Conservation (phyloP, 768 basidiomycete species). For the Daedalea quercina region DNA sequence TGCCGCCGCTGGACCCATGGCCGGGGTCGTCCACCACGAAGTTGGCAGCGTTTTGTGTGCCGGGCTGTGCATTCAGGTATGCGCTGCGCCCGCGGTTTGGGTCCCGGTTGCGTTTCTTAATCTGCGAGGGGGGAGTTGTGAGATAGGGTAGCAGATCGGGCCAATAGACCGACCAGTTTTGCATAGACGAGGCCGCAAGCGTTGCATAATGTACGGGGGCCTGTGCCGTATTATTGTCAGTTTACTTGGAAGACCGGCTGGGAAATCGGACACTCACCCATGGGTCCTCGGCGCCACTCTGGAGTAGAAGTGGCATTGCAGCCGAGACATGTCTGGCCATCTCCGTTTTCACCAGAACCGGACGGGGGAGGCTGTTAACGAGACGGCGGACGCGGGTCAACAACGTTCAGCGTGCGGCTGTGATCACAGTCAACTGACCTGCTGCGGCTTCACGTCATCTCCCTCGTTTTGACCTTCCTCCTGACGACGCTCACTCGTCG, state of each 20-base stretch:
- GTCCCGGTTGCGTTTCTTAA: slow-evolving; percentile 25
- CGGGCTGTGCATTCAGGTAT: not conserved
- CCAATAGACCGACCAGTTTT: slow-evolving; percentile 50
- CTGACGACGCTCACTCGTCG: slow-evolving; percentile 13
- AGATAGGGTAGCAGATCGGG: not conserved
- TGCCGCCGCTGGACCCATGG: slow-evolving; percentile 18
- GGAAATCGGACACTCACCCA: slow-evolving; percentile 45
- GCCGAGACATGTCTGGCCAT: slow-evolving; percentile 73
- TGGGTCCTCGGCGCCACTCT: slow-evolving; percentile 79
- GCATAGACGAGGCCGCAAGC: slow-evolving; percentile 85
- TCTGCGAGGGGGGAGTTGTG: slow-evolving; percentile 8
- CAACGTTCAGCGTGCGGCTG: not conserved
- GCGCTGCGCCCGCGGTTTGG: slow-evolving; percentile 15
- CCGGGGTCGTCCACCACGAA: slow-evolving; percentile 12
- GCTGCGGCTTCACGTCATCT: slow-evolving; percentile 15
- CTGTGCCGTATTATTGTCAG: slow-evolving; percentile 27
- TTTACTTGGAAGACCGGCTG: not conserved
- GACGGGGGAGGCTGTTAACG: slow-evolving; percentile 25
- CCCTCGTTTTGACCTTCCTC: slow-evolving; percentile 19
- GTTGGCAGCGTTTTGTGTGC: not conserved
- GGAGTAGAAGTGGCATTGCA: slow-evolving; percentile 82
- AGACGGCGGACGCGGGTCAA: not conserved
- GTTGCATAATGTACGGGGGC: slow-evolving; percentile 79
- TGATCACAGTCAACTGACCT: slow-evolving; percentile 15
- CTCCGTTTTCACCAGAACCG: slow-evolving; percentile 19